Base-by-base conservation (phyloP, 1,284 basidiomycete genomes). In the Porodaedalea pini region DNA sequence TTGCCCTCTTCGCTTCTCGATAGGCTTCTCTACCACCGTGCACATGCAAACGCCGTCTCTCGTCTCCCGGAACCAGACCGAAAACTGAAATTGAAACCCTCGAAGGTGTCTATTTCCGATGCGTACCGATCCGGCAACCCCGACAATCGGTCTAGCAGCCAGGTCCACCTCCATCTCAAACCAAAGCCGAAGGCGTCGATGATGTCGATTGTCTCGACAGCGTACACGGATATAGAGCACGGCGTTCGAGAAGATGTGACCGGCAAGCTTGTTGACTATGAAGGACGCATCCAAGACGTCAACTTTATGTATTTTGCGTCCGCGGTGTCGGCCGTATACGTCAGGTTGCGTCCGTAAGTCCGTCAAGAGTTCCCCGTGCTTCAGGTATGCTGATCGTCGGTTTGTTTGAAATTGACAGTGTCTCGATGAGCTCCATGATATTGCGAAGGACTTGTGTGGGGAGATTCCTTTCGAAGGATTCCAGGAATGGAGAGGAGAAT, bases 221-320 rank as follows among this genome's bases (percentile, higher is more conserved):
- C 21, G 56, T 75, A 31, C 67, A 73, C 55, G 70, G 71, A 2
- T 54, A 74, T 15, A 71, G 17, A 41, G 40, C 13, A 15, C 13
- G 40, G 17, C 15, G 21, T 19, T 19, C 13, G 21, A 19, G 17
- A 15, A 21, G 15, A 15, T 17, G 8, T 19, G 40, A 8, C 21
- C 8, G 40, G 15, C n/a, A 25, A 41, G 3, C 8, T 1, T 37
- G 15, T n/a, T n/a, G 17, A 13, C 23, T 36, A 50, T 21, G 48
- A 34, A 6, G 48, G 34, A 5, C 29, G 48, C 1, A 50, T 50
- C 32, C 29, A 32, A 34, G 27, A 32, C n/a, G n/a, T 34, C 3
- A 36, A 77, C 31, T 78, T 74, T 57, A 75, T 79, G 70, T 73
- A 73, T 61, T 78, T 78, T 61, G 74, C 78, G 2, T 69, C 74